Conservation (phyloP, 169 alveolate genomes). For the Theileria equi region DNA sequence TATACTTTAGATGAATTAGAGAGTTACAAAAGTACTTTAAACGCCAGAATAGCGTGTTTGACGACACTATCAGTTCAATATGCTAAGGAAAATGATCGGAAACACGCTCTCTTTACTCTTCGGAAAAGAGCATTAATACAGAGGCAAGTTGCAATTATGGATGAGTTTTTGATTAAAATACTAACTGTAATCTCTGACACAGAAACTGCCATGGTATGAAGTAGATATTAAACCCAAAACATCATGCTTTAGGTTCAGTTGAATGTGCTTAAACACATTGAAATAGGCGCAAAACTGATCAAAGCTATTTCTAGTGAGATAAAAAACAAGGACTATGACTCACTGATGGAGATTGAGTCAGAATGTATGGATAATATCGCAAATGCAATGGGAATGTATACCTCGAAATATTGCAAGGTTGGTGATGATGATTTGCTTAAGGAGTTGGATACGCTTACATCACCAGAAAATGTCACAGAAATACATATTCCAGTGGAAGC, state of each 20-base stretch:
- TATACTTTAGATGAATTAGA: constrained; percentile 29
- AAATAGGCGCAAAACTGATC: constrained; percentile 37
- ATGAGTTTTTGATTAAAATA: constrained; percentile 14
- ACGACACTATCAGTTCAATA: background rate
- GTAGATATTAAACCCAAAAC: background rate
- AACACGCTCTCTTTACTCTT: constrained; percentile 22
- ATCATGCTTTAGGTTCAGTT: constrained; percentile 10
- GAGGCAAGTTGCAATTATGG: constrained; percentile 30
- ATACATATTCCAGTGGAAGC: too few species aligned
- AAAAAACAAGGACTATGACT: constrained; percentile 24
- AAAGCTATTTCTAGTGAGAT: constrained; percentile 9
- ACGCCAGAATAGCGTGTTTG: constrained; percentile 16
- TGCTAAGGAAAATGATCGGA: background rate
- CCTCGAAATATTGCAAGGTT: background rate
- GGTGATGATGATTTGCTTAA: constrained; percentile 22
- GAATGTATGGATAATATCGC: constrained; percentile 17
- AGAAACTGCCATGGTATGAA: constrained; percentile 50
- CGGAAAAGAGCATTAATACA: constrained; percentile 38
- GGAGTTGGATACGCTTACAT: constrained; percentile 43
- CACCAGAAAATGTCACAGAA: too few species aligned
- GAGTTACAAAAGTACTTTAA: constrained; percentile 8
- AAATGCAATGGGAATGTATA: background rate
- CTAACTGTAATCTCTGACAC: constrained; percentile 50
- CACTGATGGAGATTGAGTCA: constrained; percentile 11
- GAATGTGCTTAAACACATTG: constrained; percentile 29